Conservation (phyloP, 441 rosid species). For the Flueggea neowawraea region DNA sequence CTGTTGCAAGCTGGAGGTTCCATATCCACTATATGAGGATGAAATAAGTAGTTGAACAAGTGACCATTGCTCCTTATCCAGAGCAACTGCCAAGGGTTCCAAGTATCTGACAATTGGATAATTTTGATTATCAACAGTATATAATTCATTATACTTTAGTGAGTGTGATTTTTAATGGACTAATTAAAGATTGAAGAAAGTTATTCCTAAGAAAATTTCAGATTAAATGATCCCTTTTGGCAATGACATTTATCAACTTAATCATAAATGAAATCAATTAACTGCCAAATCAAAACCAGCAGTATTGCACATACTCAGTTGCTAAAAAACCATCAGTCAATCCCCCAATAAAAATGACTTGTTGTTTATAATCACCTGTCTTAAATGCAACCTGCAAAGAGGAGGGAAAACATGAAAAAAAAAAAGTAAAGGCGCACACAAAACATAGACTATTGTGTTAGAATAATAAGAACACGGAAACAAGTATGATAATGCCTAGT, state of each 20-base stretch:
- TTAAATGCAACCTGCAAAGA: slow-evolving; percentile 82
- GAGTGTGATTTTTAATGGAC: too few species aligned
- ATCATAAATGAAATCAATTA: neutral
- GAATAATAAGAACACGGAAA: too few species aligned
- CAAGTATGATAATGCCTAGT: too few species aligned
- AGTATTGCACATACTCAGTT: slow-evolving; percentile 66
- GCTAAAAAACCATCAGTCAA: slow-evolving; percentile 89
- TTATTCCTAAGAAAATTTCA: neutral
- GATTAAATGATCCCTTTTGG: neutral
- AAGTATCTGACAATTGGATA: slow-evolving; percentile 54
- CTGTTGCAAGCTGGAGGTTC: slow-evolving; percentile 88
- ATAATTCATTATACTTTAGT: neutral
- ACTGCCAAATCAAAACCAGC: slow-evolving; percentile 3
- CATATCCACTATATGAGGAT: slow-evolving; percentile 86
- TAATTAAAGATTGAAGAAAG: neutral
- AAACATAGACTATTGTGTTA: too few species aligned
- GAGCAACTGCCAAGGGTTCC: slow-evolving; percentile 89
- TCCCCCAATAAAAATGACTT: slow-evolving; percentile 87
- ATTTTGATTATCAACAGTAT: neutral
- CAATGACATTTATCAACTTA: neutral
- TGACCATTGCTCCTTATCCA: slow-evolving; percentile 95
- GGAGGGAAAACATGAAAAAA: neutral
- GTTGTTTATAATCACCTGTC: slow-evolving; percentile 88
- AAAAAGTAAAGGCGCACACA: too few species aligned
- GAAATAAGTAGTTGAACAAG: slow-evolving; percentile 88